phyloP scores from a whole-genome alignment of 2,329 filamentous ascomycete species.

The Cladobotryum mycophilum region DNA sequence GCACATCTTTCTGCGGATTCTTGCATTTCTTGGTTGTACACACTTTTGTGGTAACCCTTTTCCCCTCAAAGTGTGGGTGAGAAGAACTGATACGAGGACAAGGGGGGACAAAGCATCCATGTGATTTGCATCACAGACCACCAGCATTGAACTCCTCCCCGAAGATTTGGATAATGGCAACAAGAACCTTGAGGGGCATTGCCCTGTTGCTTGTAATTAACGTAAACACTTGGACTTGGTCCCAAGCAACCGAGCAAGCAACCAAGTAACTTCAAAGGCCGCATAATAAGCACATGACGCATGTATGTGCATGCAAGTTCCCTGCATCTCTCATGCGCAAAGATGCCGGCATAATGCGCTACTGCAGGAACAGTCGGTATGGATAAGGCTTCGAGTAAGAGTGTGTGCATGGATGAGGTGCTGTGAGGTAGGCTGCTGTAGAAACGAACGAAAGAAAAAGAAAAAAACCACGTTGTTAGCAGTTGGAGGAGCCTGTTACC shows the following conservation, averaged over 20 bases:
- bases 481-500: too few relatives aligned
- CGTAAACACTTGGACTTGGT: neutral
- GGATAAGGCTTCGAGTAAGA: too few relatives aligned
- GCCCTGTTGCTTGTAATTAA: neutral
- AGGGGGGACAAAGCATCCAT: neutral
- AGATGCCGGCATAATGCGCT: conserved; percentile 3
- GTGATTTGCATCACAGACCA: neutral
- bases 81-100: too few relatives aligned
- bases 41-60: too few relatives aligned
- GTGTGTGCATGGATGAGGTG: neutral
- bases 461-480: too few relatives aligned
- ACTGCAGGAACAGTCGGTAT: conserved; percentile 9
- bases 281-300: neutral
- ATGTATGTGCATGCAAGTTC: neutral
- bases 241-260: neutral
- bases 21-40: too few relatives aligned
- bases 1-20: too few relatives aligned
- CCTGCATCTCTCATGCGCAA: conserved; percentile 4
- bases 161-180: neutral
- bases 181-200: too few relatives aligned
- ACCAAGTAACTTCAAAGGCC: neutral
- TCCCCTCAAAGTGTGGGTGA: too few relatives aligned
- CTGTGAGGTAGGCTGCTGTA: too few relatives aligned
- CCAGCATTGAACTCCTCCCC: neutral
- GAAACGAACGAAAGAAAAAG: too few relatives aligned